Percentiles rank a stretch among this genome's conserved stretches.
phyloP scores from a whole-genome alignment of 371 early-diverging fungal genomes.

The Chytridium lagenaria region DNA sequence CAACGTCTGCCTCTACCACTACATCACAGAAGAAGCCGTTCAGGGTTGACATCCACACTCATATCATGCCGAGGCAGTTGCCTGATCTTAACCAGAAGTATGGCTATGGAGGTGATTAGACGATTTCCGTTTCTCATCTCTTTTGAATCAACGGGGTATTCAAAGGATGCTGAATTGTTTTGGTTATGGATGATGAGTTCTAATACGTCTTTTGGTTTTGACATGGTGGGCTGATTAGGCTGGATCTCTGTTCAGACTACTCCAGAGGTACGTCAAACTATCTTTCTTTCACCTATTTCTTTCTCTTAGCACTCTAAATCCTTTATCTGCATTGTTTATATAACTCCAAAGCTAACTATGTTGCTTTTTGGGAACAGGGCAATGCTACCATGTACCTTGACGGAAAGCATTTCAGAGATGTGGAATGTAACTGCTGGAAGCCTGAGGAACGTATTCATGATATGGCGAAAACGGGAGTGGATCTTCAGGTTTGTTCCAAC shows the following conservation, averaged over 20 bases:
- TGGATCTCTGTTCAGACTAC: conserved; percentile 41
- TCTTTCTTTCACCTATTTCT: neutral
- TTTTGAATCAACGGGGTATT: neutral
- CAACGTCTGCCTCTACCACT: neutral
- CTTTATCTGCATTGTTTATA: too few relatives aligned
- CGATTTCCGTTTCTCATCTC: neutral
- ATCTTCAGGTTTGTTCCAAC: conserved; percentile 60
- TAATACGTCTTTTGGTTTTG: conserved; percentile 8
- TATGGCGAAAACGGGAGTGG: conserved; percentile 55
- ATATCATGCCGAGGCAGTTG: conserved; percentile 65
- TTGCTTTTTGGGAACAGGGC: too few relatives aligned
- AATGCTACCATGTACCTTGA: conserved; percentile 72
- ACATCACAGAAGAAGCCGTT: conserved; percentile 3
- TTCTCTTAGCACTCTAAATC: too few relatives aligned
- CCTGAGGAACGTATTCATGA: conserved; percentile 60
- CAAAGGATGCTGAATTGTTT: too few relatives aligned
- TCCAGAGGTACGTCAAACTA: conserved; percentile 1
- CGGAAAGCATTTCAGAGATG: conserved; percentile 70
- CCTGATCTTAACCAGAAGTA: conserved; percentile 69
- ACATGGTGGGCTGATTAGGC: conserved; percentile 10
- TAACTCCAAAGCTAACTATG: too few relatives aligned
- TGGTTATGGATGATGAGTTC: neutral
- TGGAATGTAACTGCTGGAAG: conserved; percentile 76
- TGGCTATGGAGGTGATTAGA: conserved; percentile 68
- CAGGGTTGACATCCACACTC: conserved; percentile 58